A percentile compares a stretch with the other conserved stretches of the same genome.
Evolutionary conservation across 1,284 basidiomycete species (phyloP).

Genomic region (Pseudozyma pruni): DNA sequence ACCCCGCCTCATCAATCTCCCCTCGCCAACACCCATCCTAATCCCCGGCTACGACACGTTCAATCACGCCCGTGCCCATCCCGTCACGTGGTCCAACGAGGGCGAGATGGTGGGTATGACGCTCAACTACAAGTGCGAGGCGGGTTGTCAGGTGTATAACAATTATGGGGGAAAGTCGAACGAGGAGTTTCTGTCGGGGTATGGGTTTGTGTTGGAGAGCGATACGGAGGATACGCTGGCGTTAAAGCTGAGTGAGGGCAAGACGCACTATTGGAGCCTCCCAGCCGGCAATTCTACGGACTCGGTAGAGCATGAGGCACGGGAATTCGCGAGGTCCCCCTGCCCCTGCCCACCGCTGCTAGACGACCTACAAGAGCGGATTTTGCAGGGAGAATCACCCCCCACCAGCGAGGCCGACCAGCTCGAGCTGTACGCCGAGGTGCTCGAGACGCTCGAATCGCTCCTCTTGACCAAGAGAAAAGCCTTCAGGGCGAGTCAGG

Average conservation of each 20-base stretch:
- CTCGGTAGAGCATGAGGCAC: neutral
- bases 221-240: constrained; percentile 52
- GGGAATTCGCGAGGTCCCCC: neutral
- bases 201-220: constrained; percentile 54
- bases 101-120: constrained; percentile 13
- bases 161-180: constrained; percentile 66
- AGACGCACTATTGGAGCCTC: constrained; percentile 32
- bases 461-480: constrained; percentile 39
- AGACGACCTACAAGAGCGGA: neutral
- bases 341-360: constrained; percentile 34
- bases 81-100: constrained; percentile 54
- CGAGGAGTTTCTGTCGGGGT: constrained; percentile 59
- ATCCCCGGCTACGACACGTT: constrained; percentile 62
- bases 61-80: constrained; percentile 54
- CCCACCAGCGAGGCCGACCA: neutral
- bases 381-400: constrained; percentile 1
- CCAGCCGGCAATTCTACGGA: neutral
- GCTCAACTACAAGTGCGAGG: constrained; percentile 1
- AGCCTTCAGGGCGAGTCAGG: constrained; percentile 18
- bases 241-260: constrained; percentile 27
- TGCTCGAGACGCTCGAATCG: constrained; percentile 34
- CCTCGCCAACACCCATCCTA: constrained; percentile 41
- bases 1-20: constrained; percentile 30
- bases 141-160: constrained; percentile 56
- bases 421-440: constrained; percentile 14